These are phyloP conservation scores for Cynanchum wilfordii DNA, from an alignment of 257 asterid genomes.

Conservation along the genomic window DNA sequence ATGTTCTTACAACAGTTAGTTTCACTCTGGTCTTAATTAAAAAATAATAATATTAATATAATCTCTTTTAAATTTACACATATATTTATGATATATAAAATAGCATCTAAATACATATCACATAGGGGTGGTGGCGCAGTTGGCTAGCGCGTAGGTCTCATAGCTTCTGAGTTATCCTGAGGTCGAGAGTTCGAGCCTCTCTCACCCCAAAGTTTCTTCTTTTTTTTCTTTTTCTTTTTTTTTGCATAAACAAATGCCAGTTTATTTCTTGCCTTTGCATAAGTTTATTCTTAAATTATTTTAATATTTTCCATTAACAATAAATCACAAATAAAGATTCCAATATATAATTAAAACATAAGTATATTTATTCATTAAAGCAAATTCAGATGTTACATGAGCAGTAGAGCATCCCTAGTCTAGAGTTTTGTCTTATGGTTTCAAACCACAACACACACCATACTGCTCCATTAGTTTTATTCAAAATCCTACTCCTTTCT, in stretches of 20 bases:
- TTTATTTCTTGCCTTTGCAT: too few species aligned
- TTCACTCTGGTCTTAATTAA: too few species aligned
- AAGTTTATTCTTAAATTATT: too few species aligned
- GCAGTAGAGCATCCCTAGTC: neutral
- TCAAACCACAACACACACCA: neutral
- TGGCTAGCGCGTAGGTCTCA: conserved; percentile 99
- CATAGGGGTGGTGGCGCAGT: conserved; percentile 94
- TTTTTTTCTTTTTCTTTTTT: too few species aligned
- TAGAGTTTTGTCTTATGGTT: neutral
- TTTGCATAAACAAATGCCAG: too few species aligned
- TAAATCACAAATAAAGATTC: too few species aligned
- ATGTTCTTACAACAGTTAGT: too few species aligned
- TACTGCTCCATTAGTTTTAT: neutral
- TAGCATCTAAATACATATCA: neutral
- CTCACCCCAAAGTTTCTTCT: conserved; percentile 2
- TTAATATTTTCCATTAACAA: neutral
- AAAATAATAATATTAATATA: too few species aligned
- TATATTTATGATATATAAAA: too few species aligned
- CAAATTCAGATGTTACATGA: neutral
- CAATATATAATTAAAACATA: too few species aligned
- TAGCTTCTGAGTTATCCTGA: conserved; percentile 38
- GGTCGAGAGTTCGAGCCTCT: conserved; percentile 26
- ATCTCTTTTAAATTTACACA: too few species aligned
- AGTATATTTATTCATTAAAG: neutral
- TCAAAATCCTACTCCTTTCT: conserved; percentile 7